Conservation (phyloP, 148 eudicot species). For the Vaccinium darrowii region DNA sequence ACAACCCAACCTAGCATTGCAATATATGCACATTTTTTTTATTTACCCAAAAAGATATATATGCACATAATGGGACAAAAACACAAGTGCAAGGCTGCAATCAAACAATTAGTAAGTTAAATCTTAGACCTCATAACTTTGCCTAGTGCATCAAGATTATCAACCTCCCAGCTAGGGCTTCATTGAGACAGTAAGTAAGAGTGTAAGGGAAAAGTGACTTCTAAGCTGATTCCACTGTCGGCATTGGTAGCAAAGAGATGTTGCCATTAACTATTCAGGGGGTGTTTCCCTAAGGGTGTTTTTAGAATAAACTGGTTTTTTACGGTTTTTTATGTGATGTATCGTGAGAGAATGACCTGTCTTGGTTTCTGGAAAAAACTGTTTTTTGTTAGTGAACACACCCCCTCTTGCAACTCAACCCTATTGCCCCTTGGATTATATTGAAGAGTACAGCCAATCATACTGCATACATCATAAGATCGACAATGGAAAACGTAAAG, state of each 20-base stretch:
- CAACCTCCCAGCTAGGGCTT: not conserved
- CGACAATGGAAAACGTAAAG: not conserved
- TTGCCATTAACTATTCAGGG: not conserved
- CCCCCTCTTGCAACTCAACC: not conserved
- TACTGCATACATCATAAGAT: not conserved
- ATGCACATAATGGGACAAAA: not conserved
- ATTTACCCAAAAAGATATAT: too few relatives aligned
- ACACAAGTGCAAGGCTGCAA: not conserved
- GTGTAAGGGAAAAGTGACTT: not conserved
- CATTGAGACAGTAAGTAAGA: not conserved
- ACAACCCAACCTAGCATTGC: conserved; percentile 9
- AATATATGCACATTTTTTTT: not conserved
- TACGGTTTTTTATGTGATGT: too few relatives aligned
- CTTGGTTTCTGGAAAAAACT: too few relatives aligned
- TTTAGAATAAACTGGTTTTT: too few relatives aligned
- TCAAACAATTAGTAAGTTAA: not conserved
- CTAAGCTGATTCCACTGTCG: not conserved
- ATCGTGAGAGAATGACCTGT: too few relatives aligned
- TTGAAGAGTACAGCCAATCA: not conserved
- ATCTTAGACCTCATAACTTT: not conserved
- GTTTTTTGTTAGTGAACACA: too few relatives aligned
- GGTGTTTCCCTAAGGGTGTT: too few relatives aligned
- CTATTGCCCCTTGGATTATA: not conserved
- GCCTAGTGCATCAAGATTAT: not conserved
- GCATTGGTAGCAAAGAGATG: not conserved